Evolutionary conservation across 352 stramenopile species (phyloP).

Genomic region (Phytophthora pseudosyringae): DNA sequence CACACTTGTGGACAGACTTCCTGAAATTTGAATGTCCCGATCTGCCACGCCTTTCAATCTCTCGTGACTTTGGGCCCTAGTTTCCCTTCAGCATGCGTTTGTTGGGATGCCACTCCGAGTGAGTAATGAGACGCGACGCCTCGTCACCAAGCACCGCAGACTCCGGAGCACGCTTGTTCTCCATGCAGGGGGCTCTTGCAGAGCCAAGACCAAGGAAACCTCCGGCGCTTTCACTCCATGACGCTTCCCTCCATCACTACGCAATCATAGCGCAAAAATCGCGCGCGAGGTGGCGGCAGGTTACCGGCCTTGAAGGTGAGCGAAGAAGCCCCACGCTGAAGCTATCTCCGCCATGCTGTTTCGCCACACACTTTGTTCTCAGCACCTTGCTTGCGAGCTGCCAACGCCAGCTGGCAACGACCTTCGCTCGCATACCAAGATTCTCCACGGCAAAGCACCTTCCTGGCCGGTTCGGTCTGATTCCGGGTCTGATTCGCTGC

Average conservation of each 20-base stretch:
- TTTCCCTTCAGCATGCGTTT: neutral
- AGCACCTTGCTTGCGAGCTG: constrained; percentile 1
- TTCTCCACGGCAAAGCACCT: constrained; percentile 19
- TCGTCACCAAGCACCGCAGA: constrained; percentile 4
- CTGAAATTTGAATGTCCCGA: constrained; percentile 21
- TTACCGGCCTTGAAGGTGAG: neutral
- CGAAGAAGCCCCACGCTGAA: neutral
- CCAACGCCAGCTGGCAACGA: constrained; percentile 4
- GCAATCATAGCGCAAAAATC: constrained; percentile 22
- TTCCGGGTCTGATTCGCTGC: constrained; percentile 1
- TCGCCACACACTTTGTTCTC: constrained; percentile 6
- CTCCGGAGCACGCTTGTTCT: too few species aligned
- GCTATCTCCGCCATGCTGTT: neutral
- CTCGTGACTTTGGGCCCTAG: too few species aligned
- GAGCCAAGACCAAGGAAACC: neutral
- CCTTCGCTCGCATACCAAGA: constrained; percentile 1
- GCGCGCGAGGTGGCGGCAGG: neutral
- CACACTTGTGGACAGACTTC: neutral
- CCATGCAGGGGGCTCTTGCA: too few species aligned
- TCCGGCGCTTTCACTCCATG: neutral
- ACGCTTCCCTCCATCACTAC: constrained; percentile 15
- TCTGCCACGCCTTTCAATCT: neutral
- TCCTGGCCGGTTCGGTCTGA: constrained; percentile 13
- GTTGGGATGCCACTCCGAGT: neutral
- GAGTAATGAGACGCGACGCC: constrained; percentile 5